Evolutionary conservation across 768 basidiomycete genomes (phyloP), one percentile per base, ranked within the genome.

Genomic region (Pisolithus albus): DNA sequence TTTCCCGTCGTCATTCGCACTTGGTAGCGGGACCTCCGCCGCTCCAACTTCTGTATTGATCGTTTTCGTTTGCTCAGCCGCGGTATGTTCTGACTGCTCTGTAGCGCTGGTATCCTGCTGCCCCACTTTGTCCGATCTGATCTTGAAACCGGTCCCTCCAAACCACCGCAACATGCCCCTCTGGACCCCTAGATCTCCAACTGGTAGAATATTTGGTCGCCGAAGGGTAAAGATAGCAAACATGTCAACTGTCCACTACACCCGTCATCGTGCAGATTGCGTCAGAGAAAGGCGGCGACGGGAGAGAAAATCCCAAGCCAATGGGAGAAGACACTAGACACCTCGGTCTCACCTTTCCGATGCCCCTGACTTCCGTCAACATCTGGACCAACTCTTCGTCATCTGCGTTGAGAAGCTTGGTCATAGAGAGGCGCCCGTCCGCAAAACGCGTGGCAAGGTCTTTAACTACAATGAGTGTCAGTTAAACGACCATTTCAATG

Each of bases 181-280:
- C 61, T 94, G 90, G 0, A 94, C 85, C 13, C 91, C 91, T 15
- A 94, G 75, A 59, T 94, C 92, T 7, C 90, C 85, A 28, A 80
- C 73, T 11, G 86, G 81, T 1, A 94, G 74, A 49, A 96, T 86
- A 63, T 94, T 82, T 1, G 88, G 88, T 18, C 91, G 82, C 0
- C 90, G 77, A 30, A 93, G 72, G 2, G 88, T 86, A 67, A 94
- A 95, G 41, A 96, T 89, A 13, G 87, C 78, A 61, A 94, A 94
- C 92, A 94, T 94, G 60, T 92, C 84, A n/a, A 92, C 89, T 78
- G 69, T 51, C 60, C 59, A 52, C 51, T 52, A 30, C 7, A 4
- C 26, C 54, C 39, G 32, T 44, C 34, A 13, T 13, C 0, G 13
- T 15, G 34, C 34, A 4, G 34, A 15, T 11, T 5, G 5, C 34